Percentiles rank a stretch among this genome's conserved stretches.
Conservation (phyloP, 2,329 filamentous ascomycete species). For the Ploettnerulaceae sp. region DNA sequence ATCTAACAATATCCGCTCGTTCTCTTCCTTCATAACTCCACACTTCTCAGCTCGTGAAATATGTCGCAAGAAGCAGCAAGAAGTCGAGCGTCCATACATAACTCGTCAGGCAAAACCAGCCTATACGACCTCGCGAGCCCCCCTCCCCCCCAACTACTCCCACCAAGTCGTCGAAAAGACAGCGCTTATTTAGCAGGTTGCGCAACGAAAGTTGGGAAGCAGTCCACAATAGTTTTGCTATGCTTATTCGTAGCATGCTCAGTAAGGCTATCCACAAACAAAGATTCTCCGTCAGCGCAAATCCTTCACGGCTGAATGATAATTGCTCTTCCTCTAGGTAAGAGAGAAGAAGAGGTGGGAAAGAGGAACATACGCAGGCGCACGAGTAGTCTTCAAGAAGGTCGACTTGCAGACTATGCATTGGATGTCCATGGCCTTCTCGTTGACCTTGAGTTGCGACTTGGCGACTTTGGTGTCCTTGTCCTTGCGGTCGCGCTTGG, state of each 20-base stretch:
- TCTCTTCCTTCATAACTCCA: constrained; percentile 6
- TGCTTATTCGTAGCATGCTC: constrained; percentile 75
- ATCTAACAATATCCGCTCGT: constrained; percentile 8
- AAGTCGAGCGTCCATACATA: too few relatives aligned
- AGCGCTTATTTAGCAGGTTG: constrained; percentile 7
- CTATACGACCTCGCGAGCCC: background rate
- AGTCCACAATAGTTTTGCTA: constrained; percentile 64
- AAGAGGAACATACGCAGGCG: constrained; percentile 53
- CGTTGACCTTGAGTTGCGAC: constrained; percentile 68
- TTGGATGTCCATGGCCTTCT: constrained; percentile 69
- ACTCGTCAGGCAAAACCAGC: background rate
- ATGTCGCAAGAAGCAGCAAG: constrained; percentile 2
- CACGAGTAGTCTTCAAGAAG: constrained; percentile 73
- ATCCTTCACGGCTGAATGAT: background rate
- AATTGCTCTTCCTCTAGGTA: constrained; percentile 36
- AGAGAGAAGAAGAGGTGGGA: background rate
- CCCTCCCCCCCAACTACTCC: background rate
- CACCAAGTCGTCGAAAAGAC: background rate
- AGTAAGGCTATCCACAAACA: constrained; percentile 46
- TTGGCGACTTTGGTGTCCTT: constrained; percentile 57
- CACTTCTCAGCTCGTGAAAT: background rate
- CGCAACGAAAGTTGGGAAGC: constrained; percentile 54
- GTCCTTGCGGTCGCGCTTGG: constrained; percentile 68
- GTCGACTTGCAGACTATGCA: constrained; percentile 73
- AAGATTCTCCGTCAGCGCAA: constrained; percentile 1